Conservation (phyloP, 2,329 filamentous ascomycete species). For the Colletotrichum sp. region DNA sequence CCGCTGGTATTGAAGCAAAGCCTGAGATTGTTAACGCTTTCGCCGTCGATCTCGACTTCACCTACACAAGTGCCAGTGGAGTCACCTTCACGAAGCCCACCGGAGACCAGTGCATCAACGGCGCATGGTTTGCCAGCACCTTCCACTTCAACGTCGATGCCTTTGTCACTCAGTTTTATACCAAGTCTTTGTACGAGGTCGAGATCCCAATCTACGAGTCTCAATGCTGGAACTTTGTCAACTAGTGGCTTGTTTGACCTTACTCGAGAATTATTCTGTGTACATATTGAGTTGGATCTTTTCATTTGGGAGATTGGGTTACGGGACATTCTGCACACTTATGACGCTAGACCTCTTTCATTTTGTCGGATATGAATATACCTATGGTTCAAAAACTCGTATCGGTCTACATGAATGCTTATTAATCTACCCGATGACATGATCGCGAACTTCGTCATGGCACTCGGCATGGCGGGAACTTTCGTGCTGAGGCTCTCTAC, state of each 20-base stretch:
- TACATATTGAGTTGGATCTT: neutral
- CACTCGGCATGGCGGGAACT: neutral
- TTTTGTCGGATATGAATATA: neutral
- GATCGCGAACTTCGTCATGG: neutral
- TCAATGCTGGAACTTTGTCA: conserved; percentile 19
- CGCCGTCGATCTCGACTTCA: conserved; percentile 33
- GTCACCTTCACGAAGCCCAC: conserved; percentile 3
- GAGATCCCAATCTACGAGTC: conserved; percentile 19
- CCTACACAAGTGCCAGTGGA: conserved; percentile 7
- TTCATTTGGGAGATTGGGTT: neutral
- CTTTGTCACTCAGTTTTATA: conserved; percentile 17
- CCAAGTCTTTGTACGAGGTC: conserved; percentile 14
- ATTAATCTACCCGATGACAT: neutral
- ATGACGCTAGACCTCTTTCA: neutral
- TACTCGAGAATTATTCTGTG: neutral
- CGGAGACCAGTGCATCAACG: conserved; percentile 10
- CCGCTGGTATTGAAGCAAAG: conserved; percentile 38
- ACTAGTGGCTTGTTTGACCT: neutral
- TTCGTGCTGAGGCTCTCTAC: neutral
- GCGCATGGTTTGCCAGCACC: conserved; percentile 22
- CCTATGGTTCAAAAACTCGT: neutral
- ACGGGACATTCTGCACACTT: neutral
- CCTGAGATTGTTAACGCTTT: conserved; percentile 42
- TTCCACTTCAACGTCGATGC: conserved; percentile 16
- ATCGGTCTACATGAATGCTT: neutral